Percentiles rank a stretch among this genome's conserved stretches.
These are phyloP conservation scores for Claviceps sp. DNA, from an alignment of 2,329 filamentous ascomycete species.

Conservation along the genomic window DNA sequence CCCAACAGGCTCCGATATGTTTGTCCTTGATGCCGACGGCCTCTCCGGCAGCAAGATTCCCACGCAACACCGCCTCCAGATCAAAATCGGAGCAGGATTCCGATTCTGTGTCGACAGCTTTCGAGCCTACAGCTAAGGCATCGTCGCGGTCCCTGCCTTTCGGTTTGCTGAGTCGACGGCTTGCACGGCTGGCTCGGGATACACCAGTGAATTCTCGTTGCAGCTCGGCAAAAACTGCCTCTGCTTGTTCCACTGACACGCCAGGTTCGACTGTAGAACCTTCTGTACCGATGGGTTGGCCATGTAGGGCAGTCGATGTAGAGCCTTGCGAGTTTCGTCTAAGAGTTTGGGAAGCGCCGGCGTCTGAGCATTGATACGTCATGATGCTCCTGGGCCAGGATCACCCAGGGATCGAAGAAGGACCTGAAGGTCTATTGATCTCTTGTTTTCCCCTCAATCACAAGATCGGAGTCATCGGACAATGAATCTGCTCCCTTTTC, in stretches of 20 bases:
- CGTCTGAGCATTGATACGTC: not conserved
- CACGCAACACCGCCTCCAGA: slow-evolving; percentile 59
- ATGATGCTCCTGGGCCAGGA: not conserved
- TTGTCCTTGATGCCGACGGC: slow-evolving; percentile 71
- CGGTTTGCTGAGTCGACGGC: slow-evolving; percentile 17
- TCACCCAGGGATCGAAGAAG: not conserved
- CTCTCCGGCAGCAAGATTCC: slow-evolving; percentile 55
- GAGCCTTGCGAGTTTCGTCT: slow-evolving; percentile 1
- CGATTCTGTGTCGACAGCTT: slow-evolving; percentile 29
- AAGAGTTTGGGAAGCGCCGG: not conserved
- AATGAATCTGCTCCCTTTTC: not conserved
- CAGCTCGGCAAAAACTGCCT: slow-evolving; percentile 58
- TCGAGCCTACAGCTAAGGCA: slow-evolving; percentile 22
- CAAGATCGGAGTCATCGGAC: not conserved
- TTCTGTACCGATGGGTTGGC: not conserved
- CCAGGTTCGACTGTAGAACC: slow-evolving; percentile 18
- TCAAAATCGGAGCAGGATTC: slow-evolving; percentile 49
- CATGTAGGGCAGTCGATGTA: not conserved
- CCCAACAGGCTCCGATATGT: slow-evolving; percentile 69
- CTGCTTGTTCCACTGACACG: slow-evolving; percentile 53
- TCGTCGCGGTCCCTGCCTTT: slow-evolving; percentile 45
- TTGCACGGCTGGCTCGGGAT: slow-evolving; percentile 39
- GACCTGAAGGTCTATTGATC: not conserved
- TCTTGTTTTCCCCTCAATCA: not conserved
- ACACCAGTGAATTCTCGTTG: slow-evolving; percentile 45